Conservation (phyloP, 768 basidiomycete genomes). For the Pleurotus ostreatus region DNA sequence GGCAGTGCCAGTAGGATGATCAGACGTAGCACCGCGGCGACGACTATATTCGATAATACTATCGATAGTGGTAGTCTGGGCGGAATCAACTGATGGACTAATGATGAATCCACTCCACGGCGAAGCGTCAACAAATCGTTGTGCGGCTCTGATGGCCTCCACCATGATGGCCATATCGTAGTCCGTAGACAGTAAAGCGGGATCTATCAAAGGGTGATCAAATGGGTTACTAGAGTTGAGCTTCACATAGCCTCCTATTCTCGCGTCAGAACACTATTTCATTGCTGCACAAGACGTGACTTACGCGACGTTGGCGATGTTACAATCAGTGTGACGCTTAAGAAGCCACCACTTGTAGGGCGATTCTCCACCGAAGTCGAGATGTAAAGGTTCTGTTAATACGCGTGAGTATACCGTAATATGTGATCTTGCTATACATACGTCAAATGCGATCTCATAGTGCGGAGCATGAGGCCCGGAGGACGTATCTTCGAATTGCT, state of each 20-base stretch:
- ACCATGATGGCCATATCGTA: constrained; percentile 23
- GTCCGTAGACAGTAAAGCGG: constrained; percentile 12
- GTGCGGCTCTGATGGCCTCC: constrained; percentile 19
- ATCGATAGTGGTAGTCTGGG: constrained; percentile 21
- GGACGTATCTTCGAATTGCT: constrained; percentile 28
- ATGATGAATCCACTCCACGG: constrained; percentile 25
- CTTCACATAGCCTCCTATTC: constrained; percentile 20
- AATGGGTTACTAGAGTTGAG: constrained; percentile 24
- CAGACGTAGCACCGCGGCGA: constrained; percentile 11
- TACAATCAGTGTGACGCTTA: constrained; percentile 22
- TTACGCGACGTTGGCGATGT: constrained; percentile 32
- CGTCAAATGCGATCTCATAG: constrained; percentile 28
- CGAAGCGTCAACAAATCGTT: constrained; percentile 20
- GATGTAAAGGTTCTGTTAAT: not conserved
- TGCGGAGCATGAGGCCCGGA: constrained; percentile 31
- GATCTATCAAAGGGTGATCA: constrained; percentile 22
- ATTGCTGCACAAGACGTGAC: not conserved
- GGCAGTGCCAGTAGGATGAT: constrained; percentile 26
- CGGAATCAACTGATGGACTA: constrained; percentile 13
- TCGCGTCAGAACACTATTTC: not conserved
- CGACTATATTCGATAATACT: constrained; percentile 20
- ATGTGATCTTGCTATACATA: constrained; percentile 11
- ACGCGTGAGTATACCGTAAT: constrained; percentile 9
- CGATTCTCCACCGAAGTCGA: not conserved
- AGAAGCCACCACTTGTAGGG: constrained; percentile 25